Conservation (phyloP, 768 basidiomycete species). For the Strobilomyces confusus region DNA sequence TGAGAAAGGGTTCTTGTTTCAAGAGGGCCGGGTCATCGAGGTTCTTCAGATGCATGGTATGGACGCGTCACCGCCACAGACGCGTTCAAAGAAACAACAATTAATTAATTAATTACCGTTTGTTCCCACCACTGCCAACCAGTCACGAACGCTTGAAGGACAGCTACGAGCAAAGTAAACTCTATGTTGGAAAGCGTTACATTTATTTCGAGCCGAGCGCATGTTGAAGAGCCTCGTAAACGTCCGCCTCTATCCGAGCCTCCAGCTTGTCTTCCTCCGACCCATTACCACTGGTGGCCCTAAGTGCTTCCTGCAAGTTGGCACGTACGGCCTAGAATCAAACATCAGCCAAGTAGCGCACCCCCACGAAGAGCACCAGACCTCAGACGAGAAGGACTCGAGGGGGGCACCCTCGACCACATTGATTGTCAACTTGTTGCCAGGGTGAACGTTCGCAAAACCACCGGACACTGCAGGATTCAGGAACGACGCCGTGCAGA, state of each 20-base stretch:
- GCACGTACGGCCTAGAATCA: constrained; percentile 76
- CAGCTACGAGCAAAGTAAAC: neutral
- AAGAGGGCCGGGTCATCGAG: constrained; percentile 21
- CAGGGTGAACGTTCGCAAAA: constrained; percentile 96
- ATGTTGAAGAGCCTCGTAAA: constrained; percentile 92
- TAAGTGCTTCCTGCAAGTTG: constrained; percentile 85
- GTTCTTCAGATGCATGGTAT: constrained; percentile 13
- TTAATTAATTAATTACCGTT: neutral
- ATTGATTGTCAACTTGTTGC: constrained; percentile 95
- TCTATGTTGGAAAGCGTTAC: constrained; percentile 15
- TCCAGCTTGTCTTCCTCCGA: constrained; percentile 92
- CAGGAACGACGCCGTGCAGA: constrained; percentile 1
- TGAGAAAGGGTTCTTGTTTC: constrained; percentile 19
- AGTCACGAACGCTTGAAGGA: no score
- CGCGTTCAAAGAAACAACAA: neutral
- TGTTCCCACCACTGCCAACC: no score
- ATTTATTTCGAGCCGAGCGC: constrained; percentile 57
- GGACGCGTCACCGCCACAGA: neutral
- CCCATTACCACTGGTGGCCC: constrained; percentile 75
- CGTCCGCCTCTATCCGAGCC: constrained; percentile 91
- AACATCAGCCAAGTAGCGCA: constrained; percentile 4
- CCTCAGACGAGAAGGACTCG: constrained; percentile 88
- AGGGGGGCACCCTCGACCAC: constrained; percentile 94
- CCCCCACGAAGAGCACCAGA: constrained; percentile 33
- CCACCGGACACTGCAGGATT: constrained; percentile 79